Evolutionary conservation across 805 yeast species (phyloP).

Genomic region (Deakozyma indianensis): DNA sequence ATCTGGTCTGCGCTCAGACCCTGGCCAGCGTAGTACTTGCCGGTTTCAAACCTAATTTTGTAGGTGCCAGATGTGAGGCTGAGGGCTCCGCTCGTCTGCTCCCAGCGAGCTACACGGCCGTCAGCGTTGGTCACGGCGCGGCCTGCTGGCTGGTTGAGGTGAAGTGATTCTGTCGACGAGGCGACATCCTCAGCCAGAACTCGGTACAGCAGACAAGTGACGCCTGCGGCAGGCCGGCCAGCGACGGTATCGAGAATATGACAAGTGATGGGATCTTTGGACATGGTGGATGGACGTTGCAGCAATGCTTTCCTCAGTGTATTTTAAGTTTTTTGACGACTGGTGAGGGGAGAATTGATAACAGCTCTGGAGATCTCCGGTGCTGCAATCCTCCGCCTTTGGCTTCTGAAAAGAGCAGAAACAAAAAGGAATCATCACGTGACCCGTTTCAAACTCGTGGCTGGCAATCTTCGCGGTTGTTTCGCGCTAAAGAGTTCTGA

Average conservation of each 20-base stretch:
- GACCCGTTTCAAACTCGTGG: too few species aligned
- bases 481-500: too few species aligned
- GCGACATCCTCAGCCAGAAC: conserved; percentile 12
- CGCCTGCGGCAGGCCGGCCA: conserved; percentile 72
- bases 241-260: conserved; percentile 74
- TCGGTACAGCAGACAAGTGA: conserved; percentile 38
- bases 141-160: neutral
- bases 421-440: too few species aligned
- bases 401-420: too few species aligned
- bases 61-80: conserved; percentile 47
- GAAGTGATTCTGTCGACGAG: conserved; percentile 22
- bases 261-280: conserved; percentile 59
- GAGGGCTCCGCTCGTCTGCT: conserved; percentile 19
- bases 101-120: conserved; percentile 70
- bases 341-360: too few species aligned
- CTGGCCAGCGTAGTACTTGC: conserved; percentile 37
- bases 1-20: conserved; percentile 10
- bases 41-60: conserved; percentile 65
- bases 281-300: conserved; percentile 9
- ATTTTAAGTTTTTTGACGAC: too few species aligned
- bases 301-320: too few species aligned
- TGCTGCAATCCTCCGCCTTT: too few species aligned
- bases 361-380: too few species aligned
- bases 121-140: conserved; percentile 49
- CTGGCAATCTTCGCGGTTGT: too few species aligned